These are phyloP conservation scores for Brettanomyces sp. DNA, from an alignment of 805 yeast genomes.

Conservation along the genomic window DNA sequence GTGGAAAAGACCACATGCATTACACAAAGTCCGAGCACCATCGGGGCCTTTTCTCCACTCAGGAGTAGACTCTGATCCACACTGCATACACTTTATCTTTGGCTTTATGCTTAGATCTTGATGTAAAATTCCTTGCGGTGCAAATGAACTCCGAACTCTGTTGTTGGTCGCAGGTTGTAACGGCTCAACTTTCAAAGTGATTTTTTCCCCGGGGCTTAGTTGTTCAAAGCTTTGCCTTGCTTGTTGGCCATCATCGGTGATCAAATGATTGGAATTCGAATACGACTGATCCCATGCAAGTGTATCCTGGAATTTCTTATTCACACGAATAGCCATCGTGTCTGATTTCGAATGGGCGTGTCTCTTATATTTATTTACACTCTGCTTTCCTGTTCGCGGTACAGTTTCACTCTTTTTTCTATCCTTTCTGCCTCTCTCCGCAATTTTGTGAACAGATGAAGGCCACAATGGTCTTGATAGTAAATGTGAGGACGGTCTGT, in stretches of 20 bases:
- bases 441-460: no score
- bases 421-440: no score
- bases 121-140: conserved; percentile 26
- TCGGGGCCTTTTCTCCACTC: conserved; percentile 92
- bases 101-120: conserved; percentile 26
- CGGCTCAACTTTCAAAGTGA: conserved; percentile 23
- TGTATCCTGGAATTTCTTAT: neutral
- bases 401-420: no score
- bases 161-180: conserved; percentile 15
- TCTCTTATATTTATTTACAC: neutral
- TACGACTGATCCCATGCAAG: neutral
- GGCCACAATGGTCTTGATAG: no score
- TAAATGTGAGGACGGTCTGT: no score
- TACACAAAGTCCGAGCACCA: conserved; percentile 75
- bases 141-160: conserved; percentile 6
- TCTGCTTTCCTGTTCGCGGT: no score
- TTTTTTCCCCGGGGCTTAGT: conserved; percentile 17
- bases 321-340: neutral
- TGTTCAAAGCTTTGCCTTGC: neutral
- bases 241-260: neutral
- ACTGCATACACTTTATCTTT: conserved; percentile 46
- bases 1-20: conserved; percentile 83
- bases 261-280: no score
- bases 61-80: conserved; percentile 69
- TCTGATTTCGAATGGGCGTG: conserved; percentile 1